Evolutionary conservation across 768 basidiomycete species (phyloP).

Genomic region (Podaxis mareebaensis): DNA sequence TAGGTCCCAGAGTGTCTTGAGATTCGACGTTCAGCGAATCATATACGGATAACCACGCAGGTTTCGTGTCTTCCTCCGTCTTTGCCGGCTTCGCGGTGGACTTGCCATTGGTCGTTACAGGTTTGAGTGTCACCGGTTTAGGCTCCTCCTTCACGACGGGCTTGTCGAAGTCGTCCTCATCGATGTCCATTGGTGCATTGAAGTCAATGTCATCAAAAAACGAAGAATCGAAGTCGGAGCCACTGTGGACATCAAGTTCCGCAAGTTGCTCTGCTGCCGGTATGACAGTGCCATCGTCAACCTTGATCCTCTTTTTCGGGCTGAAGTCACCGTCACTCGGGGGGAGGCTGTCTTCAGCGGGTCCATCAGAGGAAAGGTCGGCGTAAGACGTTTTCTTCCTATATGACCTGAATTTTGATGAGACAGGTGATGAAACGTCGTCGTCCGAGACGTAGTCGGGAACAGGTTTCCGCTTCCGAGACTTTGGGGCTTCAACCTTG

Average conservation of each 20-base stretch:
- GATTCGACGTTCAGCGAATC: slow-evolving; percentile 65
- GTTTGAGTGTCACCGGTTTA: slow-evolving; percentile 14
- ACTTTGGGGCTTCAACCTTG: slow-evolving; percentile 33
- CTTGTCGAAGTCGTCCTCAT: slow-evolving; percentile 47
- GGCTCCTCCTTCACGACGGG: slow-evolving; percentile 33
- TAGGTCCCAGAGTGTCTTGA: slow-evolving; percentile 59
- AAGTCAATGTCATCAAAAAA: slow-evolving; percentile 58
- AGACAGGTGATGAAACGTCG: slow-evolving; percentile 38
- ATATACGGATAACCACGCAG: slow-evolving; percentile 75
- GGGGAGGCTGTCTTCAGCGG: slow-evolving; percentile 34
- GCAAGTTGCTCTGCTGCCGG: slow-evolving; percentile 62
- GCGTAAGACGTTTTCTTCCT: slow-evolving; percentile 32
- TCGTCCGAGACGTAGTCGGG: slow-evolving; percentile 40
- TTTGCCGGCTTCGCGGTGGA: slow-evolving; percentile 41
- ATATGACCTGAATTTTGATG: slow-evolving; percentile 30
- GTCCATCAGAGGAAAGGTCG: slow-evolving; percentile 51
- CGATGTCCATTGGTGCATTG: slow-evolving; percentile 62
- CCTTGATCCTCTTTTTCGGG: slow-evolving; percentile 66
- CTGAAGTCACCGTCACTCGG: slow-evolving; percentile 70
- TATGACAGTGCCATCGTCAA: slow-evolving; percentile 43
- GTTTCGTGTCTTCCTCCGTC: slow-evolving; percentile 43
- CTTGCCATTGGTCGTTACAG: slow-evolving; percentile 21
- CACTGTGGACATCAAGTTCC: slow-evolving; percentile 57
- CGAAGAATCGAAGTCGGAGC: slow-evolving; percentile 45
- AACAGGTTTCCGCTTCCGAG: slow-evolving; percentile 71